Evolutionary conservation across 2,329 filamentous ascomycete genomes (phyloP).

Genomic region (Aspergillus nomiae): DNA sequence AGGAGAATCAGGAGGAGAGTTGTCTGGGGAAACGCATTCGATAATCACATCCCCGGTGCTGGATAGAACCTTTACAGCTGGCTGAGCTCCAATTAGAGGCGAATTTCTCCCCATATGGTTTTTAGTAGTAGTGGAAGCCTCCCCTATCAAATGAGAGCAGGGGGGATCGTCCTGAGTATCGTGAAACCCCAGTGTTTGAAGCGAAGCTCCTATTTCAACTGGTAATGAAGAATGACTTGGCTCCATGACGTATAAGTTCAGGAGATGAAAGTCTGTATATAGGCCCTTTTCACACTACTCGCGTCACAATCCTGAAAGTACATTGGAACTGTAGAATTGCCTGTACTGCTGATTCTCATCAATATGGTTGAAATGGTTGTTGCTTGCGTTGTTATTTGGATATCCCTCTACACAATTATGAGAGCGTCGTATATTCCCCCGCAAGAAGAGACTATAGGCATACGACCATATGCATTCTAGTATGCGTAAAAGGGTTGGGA

Average conservation of each 20-base stretch:
- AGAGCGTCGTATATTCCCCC: background rate
- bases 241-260: slow-evolving; percentile 20
- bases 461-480: background rate
- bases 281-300: background rate
- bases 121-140: background rate
- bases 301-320: background rate
- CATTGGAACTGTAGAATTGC: slow-evolving; percentile 2
- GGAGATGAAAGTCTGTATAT: background rate
- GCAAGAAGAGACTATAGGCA: background rate
- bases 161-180: background rate
- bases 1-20: slow-evolving; percentile 8
- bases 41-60: slow-evolving; percentile 39
- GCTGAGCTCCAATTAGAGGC: background rate
- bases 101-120: background rate
- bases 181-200: slow-evolving; percentile 7
- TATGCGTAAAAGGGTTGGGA: background rate
- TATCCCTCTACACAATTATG: background rate
- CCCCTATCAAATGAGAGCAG: background rate
- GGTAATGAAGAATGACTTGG: slow-evolving; percentile 27
- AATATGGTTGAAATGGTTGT: background rate
- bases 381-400: background rate
- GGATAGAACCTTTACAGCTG: slow-evolving; percentile 25
- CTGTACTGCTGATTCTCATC: slow-evolving; percentile 2
- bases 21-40: slow-evolving; percentile 28
- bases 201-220: slow-evolving; percentile 6